Base-by-base conservation (phyloP, 1,139 yeast genomes). In the Arxiozyma bovina region DNA sequence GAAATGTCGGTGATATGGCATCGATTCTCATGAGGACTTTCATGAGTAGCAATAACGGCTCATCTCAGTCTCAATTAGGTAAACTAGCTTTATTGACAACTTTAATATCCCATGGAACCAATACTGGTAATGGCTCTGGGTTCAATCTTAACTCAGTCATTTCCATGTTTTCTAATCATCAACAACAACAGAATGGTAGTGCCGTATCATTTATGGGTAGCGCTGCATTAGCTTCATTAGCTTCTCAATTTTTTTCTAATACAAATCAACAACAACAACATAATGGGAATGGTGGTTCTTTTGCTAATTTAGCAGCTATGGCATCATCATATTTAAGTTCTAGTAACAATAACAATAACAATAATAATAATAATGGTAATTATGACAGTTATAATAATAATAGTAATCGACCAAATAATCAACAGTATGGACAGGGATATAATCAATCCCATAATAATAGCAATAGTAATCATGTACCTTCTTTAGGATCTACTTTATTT, bases 61-160 rank as follows among this genome's bases (percentile, higher is more conserved):
- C 64, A 21, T 53, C 64, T 8, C 63, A 62, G 48, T 56, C 67
- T 2, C 70, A 66, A 50, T 51, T 66, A 30, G 69, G 70, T 8
- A 66, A 66, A 51, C 50, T 66, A 53, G 69, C 70, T 12, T 54
- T 66, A 38, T 54, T 66, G 20, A 55, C 66, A 12, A 62, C 64
- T n/a, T 56, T 64, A 27, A 50, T 66, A 55, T 53, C 57, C 18
- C 49, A 46, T 7, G 34, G 49, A 22, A 22, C 18, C 21, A 52
- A 58, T 48, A 57, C 56, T 17, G 55, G 53, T 21, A 54, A 52
- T n/a, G 51, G 49, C 12, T 52, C 42, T n/a, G 57, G 59, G 40
- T 62, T 62, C 44, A 60, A 61, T 50, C 50, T 63, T 44, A 55
- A 60, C 12, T 60, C 66, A 20, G 62, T 62, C 9, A 58, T 62